Evolutionary conservation across 495 filamentous ascomycete species (phyloP).

Genomic region (Neurospora sp.): DNA sequence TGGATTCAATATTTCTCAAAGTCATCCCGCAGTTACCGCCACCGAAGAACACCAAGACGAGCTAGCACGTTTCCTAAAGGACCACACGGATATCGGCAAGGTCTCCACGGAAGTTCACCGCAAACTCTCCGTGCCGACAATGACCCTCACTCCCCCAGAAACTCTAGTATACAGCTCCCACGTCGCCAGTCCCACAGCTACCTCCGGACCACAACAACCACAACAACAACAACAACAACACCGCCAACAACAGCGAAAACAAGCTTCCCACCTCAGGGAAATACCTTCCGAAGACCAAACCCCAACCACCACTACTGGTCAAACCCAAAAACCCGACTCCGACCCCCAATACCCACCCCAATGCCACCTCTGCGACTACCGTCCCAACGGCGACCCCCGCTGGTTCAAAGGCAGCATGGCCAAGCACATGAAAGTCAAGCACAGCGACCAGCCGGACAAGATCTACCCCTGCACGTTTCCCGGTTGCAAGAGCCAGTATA

Average conservation of each 20-base stretch:
- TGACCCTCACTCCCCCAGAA: slow-evolving; percentile 1
- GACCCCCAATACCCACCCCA: slow-evolving; percentile 29
- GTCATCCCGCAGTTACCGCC: background rate
- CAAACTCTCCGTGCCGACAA: slow-evolving; percentile 6
- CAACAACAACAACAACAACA: background rate
- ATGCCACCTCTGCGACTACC: slow-evolving; percentile 40
- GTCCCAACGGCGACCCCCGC: slow-evolving; percentile 40
- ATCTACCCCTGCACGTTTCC: slow-evolving; percentile 40
- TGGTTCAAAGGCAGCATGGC: slow-evolving; percentile 46
- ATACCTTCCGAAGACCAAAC: slow-evolving; percentile 1
- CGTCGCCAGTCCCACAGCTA: background rate
- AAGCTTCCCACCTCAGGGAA: background rate
- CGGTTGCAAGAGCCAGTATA: slow-evolving; percentile 39
- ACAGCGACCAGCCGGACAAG: slow-evolving; percentile 30
- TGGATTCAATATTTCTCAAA: slow-evolving; percentile 8
- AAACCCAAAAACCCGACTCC: slow-evolving; percentile 24
- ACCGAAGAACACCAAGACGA: slow-evolving; percentile 10
- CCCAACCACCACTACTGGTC: background rate
- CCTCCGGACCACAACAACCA: background rate
- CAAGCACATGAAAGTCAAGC: slow-evolving; percentile 41
- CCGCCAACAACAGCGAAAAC: background rate
- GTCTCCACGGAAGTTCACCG: background rate
- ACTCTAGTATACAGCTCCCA: background rate
- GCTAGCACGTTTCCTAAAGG: slow-evolving; percentile 16
- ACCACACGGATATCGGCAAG: slow-evolving; percentile 1